Base-by-base conservation (phyloP, 768 basidiomycete genomes). In the Boletus huronensis region DNA sequence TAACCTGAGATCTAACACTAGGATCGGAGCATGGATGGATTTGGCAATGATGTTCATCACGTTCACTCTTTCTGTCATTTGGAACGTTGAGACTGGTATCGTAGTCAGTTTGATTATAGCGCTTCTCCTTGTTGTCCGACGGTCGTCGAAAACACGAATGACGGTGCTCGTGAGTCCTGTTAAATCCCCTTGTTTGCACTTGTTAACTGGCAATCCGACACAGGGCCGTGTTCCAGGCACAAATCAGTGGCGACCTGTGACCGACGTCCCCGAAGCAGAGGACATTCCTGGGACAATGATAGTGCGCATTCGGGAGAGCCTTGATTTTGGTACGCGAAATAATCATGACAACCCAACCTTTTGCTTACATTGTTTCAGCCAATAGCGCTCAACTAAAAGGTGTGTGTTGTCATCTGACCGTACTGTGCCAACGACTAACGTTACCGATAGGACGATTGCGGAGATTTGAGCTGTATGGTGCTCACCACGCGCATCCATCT, bases 341-440 rank as follows among this genome's bases (percentile, higher is more conserved):
- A 26, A 21, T 36, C 23, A 16, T 17, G 8, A 47, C 2, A 13
- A 17, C 11, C 29, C n/a, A 3, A 48, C 28, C 19, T 13, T 9
- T 46, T 40, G 25, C 48, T 56, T 32, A 62, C 14, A 42, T 45
- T 52, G 23, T 19, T 50, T 40, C 48, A 90, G 94, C 96, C 13
- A 99, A 99, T 67, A 95, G 95, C 21, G 90, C 93, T 34, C 93
- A 95, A 64, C 74, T 99, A 21, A 98, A 98, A 76, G 94, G 88
- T 58, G 14, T 36, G 48, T 28, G 14, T 39, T 38, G 34, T 43
- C 16, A 44, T 39, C 23, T 21, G 1, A 17, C 26, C 19, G 9
- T 29, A 17, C 34, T 32, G 11, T 4, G 13, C 9, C 14, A 5
- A 35, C 14, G 13, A 54, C 50, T 55, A 23, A 66, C 36, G 38